Conservation (phyloP, 78 protist species). For the Planoprotostelium fungivorum region DNA sequence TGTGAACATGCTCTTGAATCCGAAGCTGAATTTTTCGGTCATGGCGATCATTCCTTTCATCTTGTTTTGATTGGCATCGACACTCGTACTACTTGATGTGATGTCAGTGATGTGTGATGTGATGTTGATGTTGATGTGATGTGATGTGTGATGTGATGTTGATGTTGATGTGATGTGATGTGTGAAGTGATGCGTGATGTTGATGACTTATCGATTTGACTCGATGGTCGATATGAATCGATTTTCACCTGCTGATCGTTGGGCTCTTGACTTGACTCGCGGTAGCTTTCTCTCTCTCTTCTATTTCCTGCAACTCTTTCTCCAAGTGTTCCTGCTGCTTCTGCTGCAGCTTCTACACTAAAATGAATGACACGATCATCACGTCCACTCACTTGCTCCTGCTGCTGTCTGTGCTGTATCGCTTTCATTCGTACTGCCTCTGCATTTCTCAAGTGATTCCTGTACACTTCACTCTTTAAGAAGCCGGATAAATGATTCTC, state of each 20-base stretch:
- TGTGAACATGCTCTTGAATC: background rate
- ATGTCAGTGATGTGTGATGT: too few relatives aligned
- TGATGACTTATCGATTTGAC: too few relatives aligned
- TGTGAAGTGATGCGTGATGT: too few relatives aligned
- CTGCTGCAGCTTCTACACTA: background rate
- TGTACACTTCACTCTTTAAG: background rate
- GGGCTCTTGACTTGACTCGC: too few relatives aligned
- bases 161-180: too few relatives aligned
- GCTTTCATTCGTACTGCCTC: background rate
- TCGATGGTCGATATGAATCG: too few relatives aligned
- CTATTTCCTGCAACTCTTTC: background rate
- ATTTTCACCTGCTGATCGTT: too few relatives aligned
- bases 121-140: too few relatives aligned
- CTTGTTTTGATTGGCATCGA: background rate
- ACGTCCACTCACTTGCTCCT: too few relatives aligned
- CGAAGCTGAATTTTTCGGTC: background rate
- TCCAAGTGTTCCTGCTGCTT: background rate
- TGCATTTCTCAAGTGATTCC: background rate
- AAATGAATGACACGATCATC: too few relatives aligned
- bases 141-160: too few relatives aligned
- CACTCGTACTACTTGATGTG: too few relatives aligned
- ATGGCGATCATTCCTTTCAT: background rate
- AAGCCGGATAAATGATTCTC: background rate
- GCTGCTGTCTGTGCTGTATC: background rate
- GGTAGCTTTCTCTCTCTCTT: background rate